Conservation (phyloP, 345 rosid genomes). For the Lumnitzera littorea region DNA sequence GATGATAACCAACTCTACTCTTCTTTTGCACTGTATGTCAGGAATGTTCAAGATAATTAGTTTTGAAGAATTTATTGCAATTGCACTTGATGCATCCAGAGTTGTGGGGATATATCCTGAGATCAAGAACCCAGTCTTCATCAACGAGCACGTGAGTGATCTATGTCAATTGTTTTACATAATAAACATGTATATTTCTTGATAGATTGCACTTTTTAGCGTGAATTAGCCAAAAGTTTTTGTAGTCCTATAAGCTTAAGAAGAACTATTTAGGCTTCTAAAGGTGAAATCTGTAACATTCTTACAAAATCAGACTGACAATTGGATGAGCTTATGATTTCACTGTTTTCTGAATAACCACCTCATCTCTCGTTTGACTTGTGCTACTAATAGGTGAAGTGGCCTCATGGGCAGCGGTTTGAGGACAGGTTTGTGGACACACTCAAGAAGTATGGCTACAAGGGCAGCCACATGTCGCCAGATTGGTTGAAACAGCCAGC, state of each 20-base stretch:
- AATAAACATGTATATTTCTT: background rate
- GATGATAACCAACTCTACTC: background rate
- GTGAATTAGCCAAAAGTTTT: no score
- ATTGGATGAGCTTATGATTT: no score
- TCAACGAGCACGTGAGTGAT: conserved; percentile 66
- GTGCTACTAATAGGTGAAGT: conserved; percentile 54
- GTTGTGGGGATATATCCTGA: conserved; percentile 96
- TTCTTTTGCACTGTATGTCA: conserved; percentile 16
- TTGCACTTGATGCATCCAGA: conserved; percentile 77
- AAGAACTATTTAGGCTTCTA: no score
- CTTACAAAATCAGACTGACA: no score
- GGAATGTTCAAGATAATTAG: conserved; percentile 78
- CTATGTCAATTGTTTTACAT: background rate
- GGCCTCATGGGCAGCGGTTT: conserved; percentile 61
- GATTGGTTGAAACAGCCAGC: conserved; percentile 78
- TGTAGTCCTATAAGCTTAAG: no score
- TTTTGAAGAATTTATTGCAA: conserved; percentile 80
- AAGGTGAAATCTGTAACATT: no score
- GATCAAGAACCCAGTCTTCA: conserved; percentile 84
- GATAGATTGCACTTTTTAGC: background rate
- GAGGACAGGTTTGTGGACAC: conserved; percentile 74
- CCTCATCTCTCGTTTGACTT: conserved; percentile 8
- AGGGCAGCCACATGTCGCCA: conserved; percentile 71
- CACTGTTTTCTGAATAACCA: no score
- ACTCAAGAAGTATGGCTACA: conserved; percentile 73